Conservation (phyloP, 2,329 filamentous ascomycete species). For the Ascocoryne sarcoides region DNA sequence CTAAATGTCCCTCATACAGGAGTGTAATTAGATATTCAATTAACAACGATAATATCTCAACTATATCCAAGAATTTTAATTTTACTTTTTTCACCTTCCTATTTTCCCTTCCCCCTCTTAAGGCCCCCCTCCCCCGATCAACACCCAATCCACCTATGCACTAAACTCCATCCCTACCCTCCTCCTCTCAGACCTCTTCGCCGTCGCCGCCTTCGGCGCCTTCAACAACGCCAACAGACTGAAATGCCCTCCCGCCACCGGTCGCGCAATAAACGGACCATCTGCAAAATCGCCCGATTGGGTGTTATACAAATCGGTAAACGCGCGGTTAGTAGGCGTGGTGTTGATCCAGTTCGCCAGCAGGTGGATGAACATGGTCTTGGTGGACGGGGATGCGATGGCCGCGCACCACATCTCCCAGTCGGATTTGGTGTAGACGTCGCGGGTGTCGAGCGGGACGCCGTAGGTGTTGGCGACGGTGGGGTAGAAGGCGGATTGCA, state of each 20-base stretch:
- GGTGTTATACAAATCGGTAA: slow-evolving; percentile 73
- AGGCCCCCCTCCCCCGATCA: too few relatives aligned
- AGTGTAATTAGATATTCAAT: too few relatives aligned
- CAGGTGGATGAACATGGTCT: slow-evolving; percentile 56
- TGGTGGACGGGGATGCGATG: slow-evolving; percentile 53
- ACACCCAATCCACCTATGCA: background rate
- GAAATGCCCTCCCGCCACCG: slow-evolving; percentile 75
- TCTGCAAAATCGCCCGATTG: slow-evolving; percentile 45
- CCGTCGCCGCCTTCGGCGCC: slow-evolving; percentile 9
- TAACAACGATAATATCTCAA: too few relatives aligned
- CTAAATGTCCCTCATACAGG: too few relatives aligned
- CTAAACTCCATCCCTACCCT: background rate
- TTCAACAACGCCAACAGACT: slow-evolving; percentile 52
- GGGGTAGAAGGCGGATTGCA: slow-evolving; percentile 70
- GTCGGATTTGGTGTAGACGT: slow-evolving; percentile 76
- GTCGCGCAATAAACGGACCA: slow-evolving; percentile 59
- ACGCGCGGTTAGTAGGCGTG: slow-evolving; percentile 60
- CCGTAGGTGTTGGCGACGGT: slow-evolving; percentile 66
- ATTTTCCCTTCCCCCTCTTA: too few relatives aligned
- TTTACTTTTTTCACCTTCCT: too few relatives aligned
- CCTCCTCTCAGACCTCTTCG: background rate
- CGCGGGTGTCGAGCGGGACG: slow-evolving; percentile 71
- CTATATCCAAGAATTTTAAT: too few relatives aligned
- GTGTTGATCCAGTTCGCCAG: slow-evolving; percentile 69
- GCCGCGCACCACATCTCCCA: slow-evolving; percentile 84